Base-by-base conservation (phyloP, 2,329 filamentous ascomycete genomes). In the Hymenoscyphus albidus region DNA sequence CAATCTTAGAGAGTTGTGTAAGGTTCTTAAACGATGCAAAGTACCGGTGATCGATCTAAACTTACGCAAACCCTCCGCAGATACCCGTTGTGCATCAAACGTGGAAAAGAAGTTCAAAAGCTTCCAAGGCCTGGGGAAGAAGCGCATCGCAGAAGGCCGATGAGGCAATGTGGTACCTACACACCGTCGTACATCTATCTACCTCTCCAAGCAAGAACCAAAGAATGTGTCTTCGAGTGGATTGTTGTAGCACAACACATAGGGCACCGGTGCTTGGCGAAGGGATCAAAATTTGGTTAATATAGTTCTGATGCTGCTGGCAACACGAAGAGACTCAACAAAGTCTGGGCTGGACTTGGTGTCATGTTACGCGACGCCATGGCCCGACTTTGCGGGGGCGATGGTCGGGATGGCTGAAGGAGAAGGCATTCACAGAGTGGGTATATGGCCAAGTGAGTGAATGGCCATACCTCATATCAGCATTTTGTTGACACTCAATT, bases 1-100 rank as follows among this genome's bases (percentile, higher is more conserved):
- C 48, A 51, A 51, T 51, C 1, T 22, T 18, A 18, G 10, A 54
- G 18, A 22, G 18, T 6, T 22, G 35, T 22, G 18, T 54, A 54
- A 35, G 35, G 35, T 54, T 54, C n/a, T 54, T 54, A 13, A 54
- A 54, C 48, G 18, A 54, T 54, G 48, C 48, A 54, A 22, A 54
- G 48, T 27, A 54, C 48, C 48, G 18, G 22, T 12, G 13, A 54
- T 54, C 48, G 13, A 54, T 54, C 48, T n/a, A 18, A 22, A 27
- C n/a, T 27, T 54, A 22, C 18, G 18, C 48, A 54, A 12, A 12
- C 18, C 22, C 48, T 31, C 48, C 48, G 48, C 48, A 54, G 48
- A 54, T 54, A 27, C 9, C 48, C 48, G 12, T 54, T 12, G n/a
- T 54, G 18, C 48, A 13, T 22, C 48, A 27, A 54, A 54, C 48